Conservation (phyloP, 495 filamentous ascomycete species). For the Neurospora pannonica region DNA sequence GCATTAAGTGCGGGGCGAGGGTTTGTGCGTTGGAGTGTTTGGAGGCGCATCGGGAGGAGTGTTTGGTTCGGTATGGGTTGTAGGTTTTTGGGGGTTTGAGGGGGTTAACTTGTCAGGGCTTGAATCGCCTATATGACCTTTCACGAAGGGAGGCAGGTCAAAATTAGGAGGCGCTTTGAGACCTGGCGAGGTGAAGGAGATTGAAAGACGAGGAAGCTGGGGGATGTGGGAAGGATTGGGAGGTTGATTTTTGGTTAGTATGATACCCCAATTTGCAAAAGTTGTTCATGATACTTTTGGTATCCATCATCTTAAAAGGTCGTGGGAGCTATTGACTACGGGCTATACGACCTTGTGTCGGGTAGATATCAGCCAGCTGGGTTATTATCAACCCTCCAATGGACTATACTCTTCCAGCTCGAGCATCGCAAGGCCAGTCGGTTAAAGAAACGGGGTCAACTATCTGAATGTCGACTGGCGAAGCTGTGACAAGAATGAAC, state of each 20-base stretch:
- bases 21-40: conserved; percentile 80
- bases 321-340: neutral
- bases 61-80: conserved; percentile 57
- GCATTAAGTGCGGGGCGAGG: conserved; percentile 70
- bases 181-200: too few species aligned
- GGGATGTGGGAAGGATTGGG: neutral
- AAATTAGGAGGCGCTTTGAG: too few species aligned
- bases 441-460: too few species aligned
- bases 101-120: too few species aligned
- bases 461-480: too few species aligned
- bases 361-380: too few species aligned
- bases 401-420: too few species aligned
- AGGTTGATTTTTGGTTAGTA: neutral
- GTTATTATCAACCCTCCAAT: too few species aligned
- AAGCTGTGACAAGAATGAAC: too few species aligned
- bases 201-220: neutral
- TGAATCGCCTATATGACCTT: too few species aligned
- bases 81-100: conserved; percentile 16
- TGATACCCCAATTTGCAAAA: neutral
- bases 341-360: neutral
- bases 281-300: neutral
- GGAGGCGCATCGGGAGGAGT: conserved; percentile 66
- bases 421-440: too few species aligned
- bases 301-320: neutral
- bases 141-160: too few species aligned